These are phyloP conservation scores for Pyrus bretschneideri DNA, from an alignment of 306 rosid genomes.

Conservation along the genomic window DNA sequence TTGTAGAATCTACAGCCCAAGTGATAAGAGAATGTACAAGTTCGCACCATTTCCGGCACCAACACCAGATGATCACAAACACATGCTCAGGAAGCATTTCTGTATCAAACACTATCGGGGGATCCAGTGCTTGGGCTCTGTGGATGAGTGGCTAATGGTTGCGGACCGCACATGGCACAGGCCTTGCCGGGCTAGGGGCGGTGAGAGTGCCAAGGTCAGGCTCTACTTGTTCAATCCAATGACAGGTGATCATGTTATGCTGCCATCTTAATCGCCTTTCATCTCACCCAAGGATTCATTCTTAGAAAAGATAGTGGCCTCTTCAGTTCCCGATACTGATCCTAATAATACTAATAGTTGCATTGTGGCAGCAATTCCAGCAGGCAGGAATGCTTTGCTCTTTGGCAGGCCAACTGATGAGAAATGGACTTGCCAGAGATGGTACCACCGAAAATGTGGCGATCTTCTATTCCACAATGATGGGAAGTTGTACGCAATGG, in stretches of 20 bases:
- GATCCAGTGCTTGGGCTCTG: not conserved
- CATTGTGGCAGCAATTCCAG: not conserved
- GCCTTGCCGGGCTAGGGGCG: not conserved
- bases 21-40: too few species aligned
- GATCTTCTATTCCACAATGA: not conserved
- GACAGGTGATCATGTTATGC: not conserved
- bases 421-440: not conserved
- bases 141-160: not conserved
- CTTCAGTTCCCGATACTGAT: not conserved
- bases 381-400: not conserved
- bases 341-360: not conserved
- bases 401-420: not conserved
- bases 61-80: too few species aligned
- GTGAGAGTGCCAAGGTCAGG: not conserved
- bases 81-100: too few species aligned
- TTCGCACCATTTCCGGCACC: not conserved
- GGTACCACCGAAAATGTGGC: not conserved
- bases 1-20: too few species aligned
- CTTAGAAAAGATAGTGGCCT: not conserved
- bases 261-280: not conserved
- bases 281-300: not conserved
- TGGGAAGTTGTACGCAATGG: not conserved
- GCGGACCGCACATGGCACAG: not conserved
- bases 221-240: not conserved
- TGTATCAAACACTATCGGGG: not conserved